phyloP scores from a whole-genome alignment of 768 basidiomycete species.

The Amanita phalloides region DNA sequence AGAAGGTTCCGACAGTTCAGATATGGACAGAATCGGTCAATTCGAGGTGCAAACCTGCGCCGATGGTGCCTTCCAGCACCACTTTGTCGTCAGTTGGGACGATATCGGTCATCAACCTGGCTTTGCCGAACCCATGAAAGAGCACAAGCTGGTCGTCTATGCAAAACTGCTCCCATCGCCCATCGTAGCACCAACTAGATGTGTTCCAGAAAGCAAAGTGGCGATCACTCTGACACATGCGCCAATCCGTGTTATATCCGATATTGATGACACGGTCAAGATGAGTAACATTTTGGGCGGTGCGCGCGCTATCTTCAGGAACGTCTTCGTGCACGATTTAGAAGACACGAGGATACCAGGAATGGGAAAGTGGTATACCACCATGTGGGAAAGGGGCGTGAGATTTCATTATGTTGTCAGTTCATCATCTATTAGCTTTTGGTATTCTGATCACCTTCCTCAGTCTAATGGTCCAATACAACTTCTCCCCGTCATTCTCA shows the following conservation, averaged over 20 bases:
- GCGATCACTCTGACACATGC: conserved; percentile 45
- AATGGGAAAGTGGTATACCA: conserved; percentile 71
- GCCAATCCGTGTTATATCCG: conserved; percentile 74
- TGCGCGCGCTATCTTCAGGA: conserved; percentile 74
- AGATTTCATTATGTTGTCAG: conserved; percentile 85
- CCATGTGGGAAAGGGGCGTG: conserved; percentile 61
- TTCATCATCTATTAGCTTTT: conserved; percentile 8
- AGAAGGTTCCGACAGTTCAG: conserved; percentile 6
- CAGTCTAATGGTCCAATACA: conserved; percentile 88
- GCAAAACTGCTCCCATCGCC: conserved; percentile 38
- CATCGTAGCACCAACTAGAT: background rate
- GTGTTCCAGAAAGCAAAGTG: background rate
- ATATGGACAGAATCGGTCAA: conserved; percentile 23
- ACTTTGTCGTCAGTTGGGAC: conserved; percentile 59
- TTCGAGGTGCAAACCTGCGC: conserved; percentile 44
- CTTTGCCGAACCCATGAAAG: conserved; percentile 37
- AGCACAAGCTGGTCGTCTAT: conserved; percentile 44
- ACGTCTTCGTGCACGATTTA: conserved; percentile 84
- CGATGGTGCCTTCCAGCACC: conserved; percentile 67
- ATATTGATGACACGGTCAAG: conserved; percentile 93
- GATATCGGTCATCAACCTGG: conserved; percentile 55
- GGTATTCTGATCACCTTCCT: background rate
- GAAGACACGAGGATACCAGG: conserved; percentile 71
- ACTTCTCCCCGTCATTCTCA: conserved; percentile 64
- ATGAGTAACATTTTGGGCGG: conserved; percentile 68